Conservation (phyloP, 257 asterid species). For the Solanum corneliomulleri region DNA sequence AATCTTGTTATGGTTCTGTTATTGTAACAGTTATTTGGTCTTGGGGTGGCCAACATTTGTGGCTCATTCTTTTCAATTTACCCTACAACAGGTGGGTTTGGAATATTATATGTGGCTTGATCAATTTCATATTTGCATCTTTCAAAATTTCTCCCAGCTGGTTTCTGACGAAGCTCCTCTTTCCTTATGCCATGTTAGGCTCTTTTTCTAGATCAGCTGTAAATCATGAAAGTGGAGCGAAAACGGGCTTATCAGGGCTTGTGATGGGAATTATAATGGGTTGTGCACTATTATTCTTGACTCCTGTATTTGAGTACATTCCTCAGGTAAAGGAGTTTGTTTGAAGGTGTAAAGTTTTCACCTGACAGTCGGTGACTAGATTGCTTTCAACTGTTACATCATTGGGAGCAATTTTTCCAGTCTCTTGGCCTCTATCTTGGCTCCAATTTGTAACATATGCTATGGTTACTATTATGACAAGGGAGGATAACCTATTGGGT, state of each 20-base stretch:
- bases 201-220: slow-evolving; percentile 99
- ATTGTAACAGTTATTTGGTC: slow-evolving; percentile 79
- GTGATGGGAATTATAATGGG: slow-evolving; percentile 93
- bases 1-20: background rate
- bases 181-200: slow-evolving; percentile 36
- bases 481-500: background rate
- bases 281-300: slow-evolving; percentile 88
- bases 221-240: slow-evolving; percentile 98
- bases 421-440: background rate
- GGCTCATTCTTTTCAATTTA: slow-evolving; percentile 93
- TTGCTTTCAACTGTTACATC: background rate
- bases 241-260: slow-evolving; percentile 90
- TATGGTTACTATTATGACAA: background rate
- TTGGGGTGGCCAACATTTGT: slow-evolving; percentile 87
- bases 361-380: background rate
- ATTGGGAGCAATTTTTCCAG: background rate
- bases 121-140: background rate
- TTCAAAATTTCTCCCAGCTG: background rate
- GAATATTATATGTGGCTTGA: background rate
- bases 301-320: slow-evolving; percentile 82
- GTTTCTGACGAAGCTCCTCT: slow-evolving; percentile 18
- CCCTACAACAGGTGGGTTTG: slow-evolving; percentile 83
- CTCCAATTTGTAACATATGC: background rate
- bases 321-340: slow-evolving; percentile 57
- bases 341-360: background rate